phyloP scores from a whole-genome alignment of 306 rosid species.

The Bauhinia variegata region DNA sequence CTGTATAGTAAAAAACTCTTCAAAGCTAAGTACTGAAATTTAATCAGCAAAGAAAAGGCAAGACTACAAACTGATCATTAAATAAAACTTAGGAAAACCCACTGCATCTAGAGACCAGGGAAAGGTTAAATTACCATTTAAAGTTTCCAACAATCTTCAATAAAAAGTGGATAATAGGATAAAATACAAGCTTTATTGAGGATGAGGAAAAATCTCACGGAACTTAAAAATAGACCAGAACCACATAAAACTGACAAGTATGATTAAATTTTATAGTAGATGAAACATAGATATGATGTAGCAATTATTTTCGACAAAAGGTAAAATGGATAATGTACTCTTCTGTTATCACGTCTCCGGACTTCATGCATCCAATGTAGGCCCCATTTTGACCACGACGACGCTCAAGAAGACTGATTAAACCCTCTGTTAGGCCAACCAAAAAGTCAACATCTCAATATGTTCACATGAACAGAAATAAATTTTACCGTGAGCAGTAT shows the following conservation, averaged over 20 bases:
- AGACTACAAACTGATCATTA: conserved; percentile 5
- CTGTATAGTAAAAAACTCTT: conserved; percentile 7
- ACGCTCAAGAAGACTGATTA: conserved; percentile 85
- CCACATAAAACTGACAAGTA: conserved; percentile 1
- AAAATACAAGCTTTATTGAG: background rate
- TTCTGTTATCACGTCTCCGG: conserved; percentile 92
- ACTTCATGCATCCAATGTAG: conserved; percentile 97
- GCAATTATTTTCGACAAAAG: conserved; percentile 34
- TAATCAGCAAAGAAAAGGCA: conserved; percentile 8
- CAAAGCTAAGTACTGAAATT: conserved; percentile 19
- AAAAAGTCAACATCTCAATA: conserved; percentile 31
- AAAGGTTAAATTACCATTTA: conserved; percentile 1
- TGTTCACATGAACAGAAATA: conserved; percentile 7
- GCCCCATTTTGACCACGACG: conserved; percentile 90
- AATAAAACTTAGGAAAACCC: conserved; percentile 16
- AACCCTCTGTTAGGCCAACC: conserved; percentile 66
- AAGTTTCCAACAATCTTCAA: background rate
- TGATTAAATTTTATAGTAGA: conserved; percentile 3
- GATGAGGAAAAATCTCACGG: conserved; percentile 17
- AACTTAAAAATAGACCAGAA: conserved; percentile 9
- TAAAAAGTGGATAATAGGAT: conserved; percentile 14
- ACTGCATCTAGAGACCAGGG: background rate
- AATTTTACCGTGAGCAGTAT: conserved; percentile 11
- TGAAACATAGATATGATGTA: conserved; percentile 23
- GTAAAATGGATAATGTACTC: conserved; percentile 58